Evolutionary conservation across 495 filamentous ascomycete species (phyloP), one percentile per base, ranked within the genome.

Genomic region (Xylaria grammica): DNA sequence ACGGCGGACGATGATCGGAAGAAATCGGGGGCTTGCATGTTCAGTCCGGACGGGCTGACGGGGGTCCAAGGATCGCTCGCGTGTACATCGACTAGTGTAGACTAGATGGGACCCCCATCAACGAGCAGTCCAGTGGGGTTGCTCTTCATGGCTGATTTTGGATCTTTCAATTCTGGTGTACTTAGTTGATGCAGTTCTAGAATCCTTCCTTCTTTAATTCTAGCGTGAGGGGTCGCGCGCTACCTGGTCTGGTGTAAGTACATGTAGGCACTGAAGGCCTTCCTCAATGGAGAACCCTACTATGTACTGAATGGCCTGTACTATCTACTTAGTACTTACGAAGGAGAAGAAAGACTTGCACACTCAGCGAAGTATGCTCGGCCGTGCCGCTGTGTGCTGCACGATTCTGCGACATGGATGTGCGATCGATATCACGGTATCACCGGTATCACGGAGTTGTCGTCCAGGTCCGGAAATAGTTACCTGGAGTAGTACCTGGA

Each of bases 11-110:
- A n/a, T 46, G 58, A 61, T 61, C 58, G 58, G 58, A 61, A 61
- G 58, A 61, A 61, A 40, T 61, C 58, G 56, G 58, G 58, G 58
- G 7, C 20, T 20, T 52, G 46, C 46, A 50, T 22, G 48, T 20
- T 61, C 20, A 46, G 19, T 24, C 22, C 46, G n/a, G 15, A 51
- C 58, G 38, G 34, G 58, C 46, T 20, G 15, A 51, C 58, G 38
- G 34, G 58, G 32, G 7, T 52, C 5, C 45, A 52, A 44, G 42
- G 44, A 9, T 38, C 29, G 57, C 9, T 49, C 42, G 40, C 40
- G 29, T 60, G 42, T 59, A 17, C 20, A 22, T 8, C 7, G 17
- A 6, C 44, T 8, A 26, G 4, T 13, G 26, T 29, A n/a, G n/a
- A 30, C 8, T 8, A 10, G 6, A 4, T 17, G 10, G 48, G 13